phyloP scores from a whole-genome alignment of 768 basidiomycete genomes.

The Lactarius hengduanensis region DNA sequence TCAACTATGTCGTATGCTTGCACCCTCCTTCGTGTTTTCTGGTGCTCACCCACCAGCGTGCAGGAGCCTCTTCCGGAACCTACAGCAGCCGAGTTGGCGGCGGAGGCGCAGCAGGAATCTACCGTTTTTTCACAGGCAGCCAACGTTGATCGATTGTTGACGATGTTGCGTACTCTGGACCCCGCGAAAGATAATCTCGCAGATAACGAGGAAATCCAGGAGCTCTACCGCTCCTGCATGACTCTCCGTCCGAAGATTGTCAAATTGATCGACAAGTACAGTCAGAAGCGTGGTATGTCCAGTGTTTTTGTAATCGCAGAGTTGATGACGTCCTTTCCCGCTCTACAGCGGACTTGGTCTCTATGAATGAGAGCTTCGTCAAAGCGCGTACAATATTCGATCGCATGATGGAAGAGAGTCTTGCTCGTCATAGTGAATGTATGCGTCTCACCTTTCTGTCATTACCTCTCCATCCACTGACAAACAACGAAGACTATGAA shows the following conservation, averaged over 20 bases:
- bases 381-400: conserved; percentile 89
- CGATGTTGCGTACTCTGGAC: conserved; percentile 15
- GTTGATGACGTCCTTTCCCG: conserved; percentile 2
- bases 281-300: conserved; percentile 73
- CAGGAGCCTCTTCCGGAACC: conserved; percentile 88
- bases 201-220: conserved; percentile 46
- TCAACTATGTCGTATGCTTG: conserved; percentile 85
- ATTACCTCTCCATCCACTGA: conserved; percentile 17
- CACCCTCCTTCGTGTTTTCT: background rate
- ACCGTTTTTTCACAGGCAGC: conserved; percentile 84
- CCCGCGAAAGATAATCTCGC: conserved; percentile 25
- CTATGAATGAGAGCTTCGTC: conserved; percentile 93
- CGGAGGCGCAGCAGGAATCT: conserved; percentile 85
- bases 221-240: conserved; percentile 89
- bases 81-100: conserved; percentile 67
- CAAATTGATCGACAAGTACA: conserved; percentile 95
- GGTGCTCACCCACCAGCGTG: background rate
- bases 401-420: conserved; percentile 88
- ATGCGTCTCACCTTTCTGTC: conserved; percentile 30
- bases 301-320: background rate
- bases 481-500: conserved; percentile 52
- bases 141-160: conserved; percentile 71
- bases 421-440: conserved; percentile 72
- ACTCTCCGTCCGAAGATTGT: conserved; percentile 91
- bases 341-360: conserved; percentile 77